Conservation (phyloP, 257 asterid species). For the Mitragyna speciosa region DNA sequence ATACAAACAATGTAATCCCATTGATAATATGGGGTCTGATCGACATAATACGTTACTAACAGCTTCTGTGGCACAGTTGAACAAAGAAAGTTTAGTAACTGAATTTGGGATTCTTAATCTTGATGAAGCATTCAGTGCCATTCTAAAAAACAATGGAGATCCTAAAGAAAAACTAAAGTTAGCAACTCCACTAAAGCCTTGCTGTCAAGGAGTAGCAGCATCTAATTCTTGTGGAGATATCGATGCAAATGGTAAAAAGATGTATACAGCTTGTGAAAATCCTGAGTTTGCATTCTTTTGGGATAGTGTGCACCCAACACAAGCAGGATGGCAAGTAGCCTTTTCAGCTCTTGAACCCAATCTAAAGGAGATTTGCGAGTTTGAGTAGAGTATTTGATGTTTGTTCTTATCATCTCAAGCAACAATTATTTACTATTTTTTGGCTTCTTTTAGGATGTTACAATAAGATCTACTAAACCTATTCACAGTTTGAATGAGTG, state of each 20-base stretch:
- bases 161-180: conserved; percentile 43
- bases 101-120: conserved; percentile 47
- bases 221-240: conserved; percentile 46
- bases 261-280: conserved; percentile 61
- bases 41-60: conserved; percentile 46
- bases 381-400: too few relatives aligned
- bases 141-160: conserved; percentile 36
- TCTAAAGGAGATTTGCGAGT: too few relatives aligned
- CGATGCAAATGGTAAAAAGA: conserved; percentile 45
- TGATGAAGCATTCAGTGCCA: conserved; percentile 40
- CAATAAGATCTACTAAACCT: too few relatives aligned
- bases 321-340: conserved; percentile 78
- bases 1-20: conserved; percentile 49
- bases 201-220: conserved; percentile 52
- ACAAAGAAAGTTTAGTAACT: conserved; percentile 35
- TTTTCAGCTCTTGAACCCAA: conserved; percentile 36
- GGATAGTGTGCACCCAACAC: conserved; percentile 73
- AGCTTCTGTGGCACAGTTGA: conserved; percentile 40
- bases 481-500: too few relatives aligned
- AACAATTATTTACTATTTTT: too few relatives aligned
- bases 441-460: too few relatives aligned
- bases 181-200: conserved; percentile 57
- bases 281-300: conserved; percentile 66
- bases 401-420: too few relatives aligned
- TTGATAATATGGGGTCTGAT: conserved; percentile 35